Evolutionary conservation across 495 filamentous ascomycete genomes (phyloP), one percentile per base, ranked within the genome.

Genomic region (Aspergillus panamensis): DNA sequence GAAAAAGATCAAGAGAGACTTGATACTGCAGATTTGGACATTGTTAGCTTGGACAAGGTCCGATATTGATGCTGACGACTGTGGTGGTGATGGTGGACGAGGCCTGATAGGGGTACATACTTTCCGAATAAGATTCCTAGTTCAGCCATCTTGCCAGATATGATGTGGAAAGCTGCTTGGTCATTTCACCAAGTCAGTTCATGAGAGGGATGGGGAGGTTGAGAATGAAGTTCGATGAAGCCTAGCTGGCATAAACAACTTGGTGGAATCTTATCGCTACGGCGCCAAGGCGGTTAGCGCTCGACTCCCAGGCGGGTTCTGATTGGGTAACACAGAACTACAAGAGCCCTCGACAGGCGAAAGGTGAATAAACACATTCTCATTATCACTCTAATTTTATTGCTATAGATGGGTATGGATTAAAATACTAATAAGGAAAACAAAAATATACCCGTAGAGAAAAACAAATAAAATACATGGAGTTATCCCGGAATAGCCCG

Each of bases 1-100:
- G 71, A 97, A 88, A 76, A 94, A 86, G 69, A 96, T 78, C 64
- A 90, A 74, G 68, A 96, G 79, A 60, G 87, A 88, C 66, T 90
- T 87, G 72, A 90, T 76, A 53, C 88, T 92, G 62, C 62, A 17
- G 4, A 8, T 29, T 21, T 47, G 4, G 17, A 25, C 29, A 31
- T 19, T 39, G 35, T 39, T n/a, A 39, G 35, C 25, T 25, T 25
- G 25, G 25, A 25, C 25, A 25, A 25, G 25, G 25, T 25, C 25
- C 25, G 25, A 2, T 25, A 2, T n/a, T n/a, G n/a, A n/a, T n/a
- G n/a, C n/a, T n/a, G n/a, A n/a, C n/a, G n/a, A n/a, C n/a, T n/a
- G n/a, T n/a, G n/a, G n/a, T 25, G 25, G 25, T 25, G 25, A 25
- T 25, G 25, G 25, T 5, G 5, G 25, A 25, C 25, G 25, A 25